These are phyloP conservation scores for Phoenix dactylifera DNA, from an alignment of 176 grass and related monocot species.

Conservation along the genomic window DNA sequence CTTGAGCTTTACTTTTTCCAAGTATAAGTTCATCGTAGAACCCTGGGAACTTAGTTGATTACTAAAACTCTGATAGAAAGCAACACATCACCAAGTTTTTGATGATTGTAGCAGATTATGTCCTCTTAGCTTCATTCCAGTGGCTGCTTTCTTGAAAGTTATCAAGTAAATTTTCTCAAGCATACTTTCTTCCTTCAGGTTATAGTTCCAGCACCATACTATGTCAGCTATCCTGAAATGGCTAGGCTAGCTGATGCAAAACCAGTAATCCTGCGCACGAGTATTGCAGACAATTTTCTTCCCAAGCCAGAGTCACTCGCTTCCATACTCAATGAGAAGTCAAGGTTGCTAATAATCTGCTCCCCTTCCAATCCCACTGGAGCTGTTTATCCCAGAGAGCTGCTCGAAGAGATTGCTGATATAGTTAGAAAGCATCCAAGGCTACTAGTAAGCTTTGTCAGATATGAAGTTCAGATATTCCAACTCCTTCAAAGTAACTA, in stretches of 20 bases:
- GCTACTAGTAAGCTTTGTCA: constrained; percentile 47
- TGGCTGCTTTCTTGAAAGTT: not conserved
- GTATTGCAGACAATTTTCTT: constrained; percentile 73
- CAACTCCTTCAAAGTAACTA: not conserved
- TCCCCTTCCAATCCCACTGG: constrained; percentile 96
- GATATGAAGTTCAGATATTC: not conserved
- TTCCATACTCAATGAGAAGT: constrained; percentile 67
- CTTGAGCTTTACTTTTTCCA: not conserved
- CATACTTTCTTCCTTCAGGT: constrained; percentile 30
- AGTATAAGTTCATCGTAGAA: too few species aligned
- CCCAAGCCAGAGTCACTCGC: constrained; percentile 57
- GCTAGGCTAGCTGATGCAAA: constrained; percentile 72
- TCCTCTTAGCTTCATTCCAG: not conserved
- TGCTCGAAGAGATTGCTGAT: constrained; percentile 78
- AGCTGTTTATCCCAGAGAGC: constrained; percentile 73
- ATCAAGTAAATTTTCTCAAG: constrained; percentile 1
- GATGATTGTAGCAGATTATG: too few species aligned
- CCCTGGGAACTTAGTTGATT: too few species aligned
- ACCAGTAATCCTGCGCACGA: constrained; percentile 69
- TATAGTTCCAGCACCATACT: constrained; percentile 80
- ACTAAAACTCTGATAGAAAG: too few species aligned
- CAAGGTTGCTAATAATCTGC: constrained; percentile 77
- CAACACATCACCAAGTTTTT: too few species aligned
- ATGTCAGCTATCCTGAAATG: constrained; percentile 96
- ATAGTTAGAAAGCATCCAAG: constrained; percentile 79